These are phyloP conservation scores for Pythium sukuiense DNA, from an alignment of 352 stramenopile species.

Conservation along the genomic window DNA sequence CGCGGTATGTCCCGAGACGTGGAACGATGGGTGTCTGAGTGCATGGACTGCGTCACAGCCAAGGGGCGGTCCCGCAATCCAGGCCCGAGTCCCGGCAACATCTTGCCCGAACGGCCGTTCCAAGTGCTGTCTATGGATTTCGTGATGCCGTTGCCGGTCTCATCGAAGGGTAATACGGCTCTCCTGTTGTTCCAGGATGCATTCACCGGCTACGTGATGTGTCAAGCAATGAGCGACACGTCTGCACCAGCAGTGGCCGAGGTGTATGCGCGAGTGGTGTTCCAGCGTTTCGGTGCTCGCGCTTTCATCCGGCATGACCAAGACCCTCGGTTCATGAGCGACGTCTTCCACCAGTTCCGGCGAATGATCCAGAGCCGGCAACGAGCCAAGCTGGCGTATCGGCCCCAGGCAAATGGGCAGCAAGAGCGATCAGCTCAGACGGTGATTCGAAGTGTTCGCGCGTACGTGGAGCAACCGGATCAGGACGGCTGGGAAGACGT, in stretches of 20 bases:
- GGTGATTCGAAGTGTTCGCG: constrained; percentile 1
- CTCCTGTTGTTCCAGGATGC: constrained; percentile 23
- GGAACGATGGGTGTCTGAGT: constrained; percentile 1
- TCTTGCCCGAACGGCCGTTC: constrained; percentile 19
- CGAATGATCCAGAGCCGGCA: constrained; percentile 16
- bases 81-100: constrained; percentile 19
- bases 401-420: constrained; percentile 14
- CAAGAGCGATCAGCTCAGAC: constrained; percentile 26
- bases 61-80: constrained; percentile 9
- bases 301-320: constrained; percentile 22
- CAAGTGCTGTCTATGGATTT: constrained; percentile 31
- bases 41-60: constrained; percentile 21
- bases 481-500: constrained; percentile 27
- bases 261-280: constrained; percentile 21
- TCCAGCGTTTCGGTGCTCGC: constrained; percentile 25
- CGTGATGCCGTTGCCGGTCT: constrained; percentile 16
- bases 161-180: constrained; percentile 16
- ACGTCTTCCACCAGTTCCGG: constrained; percentile 23
- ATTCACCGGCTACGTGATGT: constrained; percentile 26
- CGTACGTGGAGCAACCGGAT: constrained; percentile 6
- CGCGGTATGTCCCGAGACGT: constrained; percentile 21
- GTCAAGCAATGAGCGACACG: constrained; percentile 16
- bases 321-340: constrained; percentile 24
- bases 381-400: constrained; percentile 10
- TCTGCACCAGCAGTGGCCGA: constrained; percentile 20